phyloP scores from a whole-genome alignment of 495 filamentous ascomycete species.

The Terfezia claveryi region DNA sequence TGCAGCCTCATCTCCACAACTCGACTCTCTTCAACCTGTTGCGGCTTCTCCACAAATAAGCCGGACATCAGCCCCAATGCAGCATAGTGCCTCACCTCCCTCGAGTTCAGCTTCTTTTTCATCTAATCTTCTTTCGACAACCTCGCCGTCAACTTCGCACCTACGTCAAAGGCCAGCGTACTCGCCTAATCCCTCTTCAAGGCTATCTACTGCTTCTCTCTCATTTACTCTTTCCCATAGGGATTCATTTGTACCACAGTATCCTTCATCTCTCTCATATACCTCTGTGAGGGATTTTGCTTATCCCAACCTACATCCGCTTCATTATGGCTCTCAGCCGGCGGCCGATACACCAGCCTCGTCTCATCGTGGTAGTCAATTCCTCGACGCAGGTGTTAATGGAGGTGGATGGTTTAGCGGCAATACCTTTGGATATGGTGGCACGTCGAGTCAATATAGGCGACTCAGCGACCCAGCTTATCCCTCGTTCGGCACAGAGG shows the following conservation, averaged over 20 bases:
- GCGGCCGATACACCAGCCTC: constrained; percentile 54
- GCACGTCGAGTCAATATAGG: constrained; percentile 17
- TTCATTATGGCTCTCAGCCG: constrained; percentile 80
- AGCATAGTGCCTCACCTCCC: constrained; percentile 22
- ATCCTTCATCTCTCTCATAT: constrained; percentile 75
- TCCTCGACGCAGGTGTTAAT: constrained; percentile 8
- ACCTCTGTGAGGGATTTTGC: constrained; percentile 88
- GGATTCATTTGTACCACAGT: constrained; percentile 57
- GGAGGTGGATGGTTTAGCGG: constrained; percentile 13
- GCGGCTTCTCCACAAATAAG: constrained; percentile 27
- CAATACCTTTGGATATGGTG: constrained; percentile 15
- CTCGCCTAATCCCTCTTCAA: constrained; percentile 35
- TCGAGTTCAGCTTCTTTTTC: constrained; percentile 29
- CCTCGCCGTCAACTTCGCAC: constrained; percentile 29
- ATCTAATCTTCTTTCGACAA: constrained; percentile 27
- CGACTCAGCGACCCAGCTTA: constrained; percentile 62
- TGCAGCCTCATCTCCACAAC: background rate
- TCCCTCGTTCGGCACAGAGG: constrained; percentile 32
- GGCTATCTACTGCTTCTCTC: constrained; percentile 27
- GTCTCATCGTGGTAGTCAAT: constrained; percentile 36
- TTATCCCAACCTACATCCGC: constrained; percentile 56
- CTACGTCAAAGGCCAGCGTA: constrained; percentile 35
- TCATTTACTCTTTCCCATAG: constrained; percentile 45
- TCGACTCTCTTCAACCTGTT: background rate
- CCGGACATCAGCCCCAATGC: constrained; percentile 14